Percentiles rank a stretch among this genome's conserved stretches.
phyloP scores from a whole-genome alignment of 768 basidiomycete genomes.

The Boletus subcaerulescens region DNA sequence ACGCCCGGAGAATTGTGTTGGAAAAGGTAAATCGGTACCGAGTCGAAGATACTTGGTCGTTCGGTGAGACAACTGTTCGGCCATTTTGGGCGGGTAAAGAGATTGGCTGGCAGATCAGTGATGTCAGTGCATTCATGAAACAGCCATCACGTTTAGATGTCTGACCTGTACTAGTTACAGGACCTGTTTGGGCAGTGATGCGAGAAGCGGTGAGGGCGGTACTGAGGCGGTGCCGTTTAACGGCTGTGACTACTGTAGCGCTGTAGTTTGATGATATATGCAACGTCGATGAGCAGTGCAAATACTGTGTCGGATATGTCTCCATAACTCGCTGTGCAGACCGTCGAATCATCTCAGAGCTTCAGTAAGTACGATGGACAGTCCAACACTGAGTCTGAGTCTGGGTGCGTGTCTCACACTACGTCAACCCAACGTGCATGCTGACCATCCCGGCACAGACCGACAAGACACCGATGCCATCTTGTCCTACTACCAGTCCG shows the following conservation, averaged over 20 bases:
- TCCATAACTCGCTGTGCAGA: constrained; percentile 14
- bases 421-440: neutral
- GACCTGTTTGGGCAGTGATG: neutral
- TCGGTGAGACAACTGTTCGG: constrained; percentile 51
- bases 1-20: constrained; percentile 41
- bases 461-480: constrained; percentile 42
- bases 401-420: constrained; percentile 14
- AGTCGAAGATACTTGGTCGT: constrained; percentile 48
- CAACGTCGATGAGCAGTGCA: constrained; percentile 8
- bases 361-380: constrained; percentile 14
- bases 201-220: constrained; percentile 4
- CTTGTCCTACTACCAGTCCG: constrained; percentile 55
- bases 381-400: constrained; percentile 4
- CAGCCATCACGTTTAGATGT: neutral
- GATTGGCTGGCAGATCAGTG: constrained; percentile 65
- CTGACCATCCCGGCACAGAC: constrained; percentile 4
- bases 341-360: neutral
- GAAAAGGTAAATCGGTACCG: constrained; percentile 36
- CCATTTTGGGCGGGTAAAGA: constrained; percentile 89
- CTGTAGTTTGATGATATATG: neutral
- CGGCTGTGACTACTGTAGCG: constrained; percentile 20
- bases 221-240: constrained; percentile 21
- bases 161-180: constrained; percentile 7
- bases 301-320: neutral
- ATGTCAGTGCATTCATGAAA: constrained; percentile 13